A percentile compares a stretch with the other conserved stretches of the same genome.
Evolutionary conservation across 805 yeast species (phyloP).

Genomic region (Ogataea thermomethanolica): DNA sequence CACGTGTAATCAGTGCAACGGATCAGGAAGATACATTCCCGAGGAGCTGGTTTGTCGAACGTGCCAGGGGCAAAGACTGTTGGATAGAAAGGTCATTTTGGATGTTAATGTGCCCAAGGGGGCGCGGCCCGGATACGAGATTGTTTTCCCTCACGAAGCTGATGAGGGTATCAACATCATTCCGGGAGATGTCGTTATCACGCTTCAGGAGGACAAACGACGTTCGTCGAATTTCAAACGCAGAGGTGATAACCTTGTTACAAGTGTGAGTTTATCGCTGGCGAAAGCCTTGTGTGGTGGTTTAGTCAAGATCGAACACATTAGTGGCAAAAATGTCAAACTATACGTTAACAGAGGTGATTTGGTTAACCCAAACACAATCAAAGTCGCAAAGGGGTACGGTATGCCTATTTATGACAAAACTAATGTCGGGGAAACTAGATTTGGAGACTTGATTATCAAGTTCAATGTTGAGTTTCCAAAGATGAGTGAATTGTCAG

Average conservation of each 20-base stretch:
- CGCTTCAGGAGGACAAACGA: slow-evolving; percentile 38
- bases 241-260: slow-evolving; percentile 21
- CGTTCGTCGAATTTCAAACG: slow-evolving; percentile 37
- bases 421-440: slow-evolving; percentile 11
- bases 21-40: slow-evolving; percentile 37
- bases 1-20: slow-evolving; percentile 43
- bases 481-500: slow-evolving; percentile 37
- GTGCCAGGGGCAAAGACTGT: slow-evolving; percentile 45
- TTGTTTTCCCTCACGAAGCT: slow-evolving; percentile 56
- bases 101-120: slow-evolving; percentile 57
- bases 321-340: slow-evolving; percentile 37
- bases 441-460: slow-evolving; percentile 53
- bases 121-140: slow-evolving; percentile 46
- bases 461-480: slow-evolving; percentile 62
- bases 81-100: slow-evolving; percentile 47
- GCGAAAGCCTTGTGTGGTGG: slow-evolving; percentile 29
- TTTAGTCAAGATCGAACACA: slow-evolving; percentile 30
- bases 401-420: slow-evolving; percentile 59
- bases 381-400: slow-evolving; percentile 37
- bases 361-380: slow-evolving; percentile 44
- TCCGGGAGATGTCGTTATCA: slow-evolving; percentile 68
- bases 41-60: slow-evolving; percentile 35
- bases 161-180: slow-evolving; percentile 57
- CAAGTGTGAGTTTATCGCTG: slow-evolving; percentile 20
- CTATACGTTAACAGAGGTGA: slow-evolving; percentile 49